Base-by-base conservation (phyloP, 2,329 filamentous ascomycete species). In the Epichloe amarillans region DNA sequence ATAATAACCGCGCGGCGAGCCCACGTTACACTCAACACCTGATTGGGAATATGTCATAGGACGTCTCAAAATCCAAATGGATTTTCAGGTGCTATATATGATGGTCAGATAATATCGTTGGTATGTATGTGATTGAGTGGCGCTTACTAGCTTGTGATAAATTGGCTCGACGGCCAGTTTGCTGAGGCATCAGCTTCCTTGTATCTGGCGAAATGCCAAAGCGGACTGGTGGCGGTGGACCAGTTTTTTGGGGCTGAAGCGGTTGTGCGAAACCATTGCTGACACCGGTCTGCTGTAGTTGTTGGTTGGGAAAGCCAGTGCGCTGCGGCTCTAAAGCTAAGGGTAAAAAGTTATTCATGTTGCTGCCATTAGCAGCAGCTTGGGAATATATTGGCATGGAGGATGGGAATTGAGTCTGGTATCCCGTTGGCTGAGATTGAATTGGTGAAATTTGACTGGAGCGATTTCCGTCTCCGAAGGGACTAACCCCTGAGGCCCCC, bases 121-220 rank as follows among this genome's bases (percentile, higher is more conserved):
- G 35, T 30, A 37, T 38, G 35, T 30, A 37, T 38, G 46, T 15
- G 5, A 15, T 3, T 33, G 26, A 12, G 39, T 43, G 43, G 10
- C 30, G 35, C 91, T 85, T 83, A 97, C 91, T 98, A 62, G 93
- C 93, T 80, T 94, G 87, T 49, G 86, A 77, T 58, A 98, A 76
- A 66, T 97, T 96, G 51, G 93, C 93, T 72, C 86, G 82, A 60
- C 86, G 76, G 56, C 93, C 93, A 6, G 93, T 98, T 30, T 88
- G 78, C 71, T 97, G 93, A 33, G 90, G 82, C 54, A 79, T 76
- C 60, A 97, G 70, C 66, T 86, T 93, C 69, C 89, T 88, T 33
- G 81, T 72, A 46, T 82, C 80, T 30, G 75, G 72, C 52, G 79
- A 76, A 37, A 95, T 83, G 39, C 93, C 93, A 65, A 98, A 98